phyloP scores from a whole-genome alignment of 768 basidiomycete species.

The Boletus rufocinnamomeus region DNA sequence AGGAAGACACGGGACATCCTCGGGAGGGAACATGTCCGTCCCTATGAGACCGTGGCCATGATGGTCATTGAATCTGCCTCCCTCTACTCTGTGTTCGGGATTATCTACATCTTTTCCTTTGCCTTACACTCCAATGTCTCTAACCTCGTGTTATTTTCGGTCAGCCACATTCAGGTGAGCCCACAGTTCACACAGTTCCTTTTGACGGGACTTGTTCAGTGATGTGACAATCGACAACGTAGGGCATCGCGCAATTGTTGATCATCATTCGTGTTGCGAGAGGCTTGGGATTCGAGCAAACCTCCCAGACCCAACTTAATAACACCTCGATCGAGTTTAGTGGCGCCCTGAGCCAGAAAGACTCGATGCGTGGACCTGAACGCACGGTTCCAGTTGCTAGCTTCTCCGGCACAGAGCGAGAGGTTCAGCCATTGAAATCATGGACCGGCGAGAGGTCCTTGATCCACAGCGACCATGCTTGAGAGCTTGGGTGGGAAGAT shows the following conservation, averaged over 20 bases:
- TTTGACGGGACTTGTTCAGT: background rate
- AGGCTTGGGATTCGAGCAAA: constrained; percentile 26
- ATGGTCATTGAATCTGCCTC: constrained; percentile 42
- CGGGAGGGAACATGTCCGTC: constrained; percentile 17
- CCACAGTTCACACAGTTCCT: background rate
- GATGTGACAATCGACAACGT: background rate
- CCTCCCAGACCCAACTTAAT: background rate
- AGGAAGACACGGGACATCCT: constrained; percentile 13
- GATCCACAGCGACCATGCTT: background rate
- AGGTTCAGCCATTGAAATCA: background rate
- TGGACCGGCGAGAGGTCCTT: background rate
- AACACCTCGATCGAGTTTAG: constrained; percentile 10
- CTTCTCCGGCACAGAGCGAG: background rate
- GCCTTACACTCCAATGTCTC: constrained; percentile 25
- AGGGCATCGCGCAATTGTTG: constrained; percentile 38
- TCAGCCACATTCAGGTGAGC: constrained; percentile 37
- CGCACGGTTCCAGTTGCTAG: background rate
- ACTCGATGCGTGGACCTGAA: too few relatives aligned
- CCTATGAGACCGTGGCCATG: constrained; percentile 30
- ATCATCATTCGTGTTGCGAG: constrained; percentile 40
- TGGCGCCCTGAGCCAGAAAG: background rate
- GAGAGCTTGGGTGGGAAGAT: background rate
- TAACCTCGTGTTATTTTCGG: constrained; percentile 36
- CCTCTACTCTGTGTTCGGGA: constrained; percentile 26
- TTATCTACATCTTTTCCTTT: constrained; percentile 37